Evolutionary conservation across 345 rosid genomes (phyloP), one percentile per base, ranked within the genome.

Genomic region (Eucalyptus cloeziana): DNA sequence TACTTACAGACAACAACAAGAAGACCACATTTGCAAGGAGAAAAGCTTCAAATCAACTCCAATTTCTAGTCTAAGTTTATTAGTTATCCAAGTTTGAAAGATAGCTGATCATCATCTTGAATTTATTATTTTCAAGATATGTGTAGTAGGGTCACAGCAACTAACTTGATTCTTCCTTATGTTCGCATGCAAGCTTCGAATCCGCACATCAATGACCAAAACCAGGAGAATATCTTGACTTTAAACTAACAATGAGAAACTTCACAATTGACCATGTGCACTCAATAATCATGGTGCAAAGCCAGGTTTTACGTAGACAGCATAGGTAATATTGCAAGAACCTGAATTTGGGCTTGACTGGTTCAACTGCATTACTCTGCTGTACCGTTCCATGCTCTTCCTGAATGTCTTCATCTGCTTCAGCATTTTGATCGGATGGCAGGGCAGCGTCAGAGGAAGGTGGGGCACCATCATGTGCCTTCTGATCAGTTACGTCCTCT

Each of bases 331-430:
- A 83, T 51, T 64, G 87, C 62, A 90, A 80, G 58, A 50, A 96
- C 99, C 98, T 96, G 91, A 92, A 95, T 89, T 93, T 94, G n/a
- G 96, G 95, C 87, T 91, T 93, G 90, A 89, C 88, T 12, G 92
- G 87, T 88, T 92, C 51, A 80, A 12, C 86, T 67, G 90, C 88
- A 87, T 76, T 80, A 25, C 11, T 43, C 80, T 88, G 88, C 67
- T 86, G 37, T 25, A 49, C 81, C 13, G 24, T 86, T 25, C 15
- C 25, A 15, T 87, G 40, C 67, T 10, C 89, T 7, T 90, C 24
- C 16, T 85, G 27, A n/a, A 67, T 64, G 58, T 54, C 79, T 86
- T 69, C 60, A 33, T 87, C 45, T 37, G 30, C 54, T 40, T 60
- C 67, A 60, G 58, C 49, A 71, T 31, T 64, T 21, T 79, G 22